Evolutionary conservation across 108 stramenopile genomes (phyloP), one percentile per base, ranked within the genome.

Genomic region (Seminavis robusta): DNA sequence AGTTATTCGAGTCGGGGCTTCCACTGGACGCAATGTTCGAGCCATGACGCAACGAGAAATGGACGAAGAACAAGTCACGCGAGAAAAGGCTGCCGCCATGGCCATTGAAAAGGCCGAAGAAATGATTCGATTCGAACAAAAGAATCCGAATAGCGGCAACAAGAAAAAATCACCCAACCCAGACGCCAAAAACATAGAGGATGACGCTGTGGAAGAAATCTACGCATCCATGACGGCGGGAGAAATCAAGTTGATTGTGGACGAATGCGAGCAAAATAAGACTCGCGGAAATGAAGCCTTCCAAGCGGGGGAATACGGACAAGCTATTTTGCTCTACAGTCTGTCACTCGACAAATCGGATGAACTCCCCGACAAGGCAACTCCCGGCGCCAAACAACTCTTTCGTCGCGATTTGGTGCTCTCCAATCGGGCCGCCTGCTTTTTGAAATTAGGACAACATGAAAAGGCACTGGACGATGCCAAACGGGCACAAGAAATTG

Each of bases 361-460:
- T 25, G 81, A 85, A 59, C 56, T 92, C 11, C 79, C 81, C 19
- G 89, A 90, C 59, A 52, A 68, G 42, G 3, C 37, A 19, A 7
- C 25, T 43, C 15, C 41, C 16, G 29, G 56, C 38, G 33, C 42
- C 41, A 65, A 59, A 15, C 71, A 66, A 29, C 69, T 90, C n/a
- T 92, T 84, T 47, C 71, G 81, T 24, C 66, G 86, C 10, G 86
- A 92, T 40, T 66, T 90, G 34, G 60, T 85, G 3, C 65, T 86
- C 25, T 79, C 90, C 25, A 96, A 96, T 62, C 85, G 92, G 20
- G 70, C 86, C 20, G 92, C 92, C 5, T 87, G 78, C 40, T 94
- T 92, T 61, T 53, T 94, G 33, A 96, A 96, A 67, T 47, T 96
- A 43, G 95, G 95, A 17, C 76, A 96, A 37, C 95, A 89, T 59